Evolutionary conservation across 2,329 filamentous ascomycete species (phyloP).

Genomic region (Epichloe sibirici): DNA sequence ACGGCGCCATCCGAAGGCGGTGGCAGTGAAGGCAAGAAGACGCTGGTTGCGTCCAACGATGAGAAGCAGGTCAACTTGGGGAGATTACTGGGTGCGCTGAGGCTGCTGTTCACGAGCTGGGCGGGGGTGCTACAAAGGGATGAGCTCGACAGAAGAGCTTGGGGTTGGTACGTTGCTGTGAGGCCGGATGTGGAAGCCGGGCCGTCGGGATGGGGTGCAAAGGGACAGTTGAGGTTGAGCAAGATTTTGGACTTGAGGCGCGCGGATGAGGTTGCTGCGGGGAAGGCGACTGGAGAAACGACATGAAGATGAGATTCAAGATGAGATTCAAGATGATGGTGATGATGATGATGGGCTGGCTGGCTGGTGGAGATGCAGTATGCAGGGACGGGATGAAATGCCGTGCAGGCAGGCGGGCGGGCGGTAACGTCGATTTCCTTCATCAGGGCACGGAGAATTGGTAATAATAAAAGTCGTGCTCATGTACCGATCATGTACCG

Average conservation of each 20-base stretch:
- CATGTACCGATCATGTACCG: no score
- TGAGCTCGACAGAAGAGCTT: constrained; percentile 65
- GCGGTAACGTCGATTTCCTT: neutral
- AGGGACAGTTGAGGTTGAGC: constrained; percentile 53
- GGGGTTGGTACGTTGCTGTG: constrained; percentile 70
- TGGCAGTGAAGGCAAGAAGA: constrained; percentile 31
- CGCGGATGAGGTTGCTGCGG: constrained; percentile 7
- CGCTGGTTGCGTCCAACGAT: constrained; percentile 35
- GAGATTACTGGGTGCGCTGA: constrained; percentile 56
- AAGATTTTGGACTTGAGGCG: constrained; percentile 51
- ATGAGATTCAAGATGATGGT: no score
- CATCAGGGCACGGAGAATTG: no score
- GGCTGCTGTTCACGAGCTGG: constrained; percentile 67
- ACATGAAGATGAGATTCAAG: no score
- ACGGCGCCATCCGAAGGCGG: constrained; percentile 21
- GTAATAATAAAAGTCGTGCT: no score
- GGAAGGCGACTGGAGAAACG: neutral
- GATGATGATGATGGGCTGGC: no score
- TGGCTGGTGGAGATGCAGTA: neutral
- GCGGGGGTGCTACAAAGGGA: constrained; percentile 43
- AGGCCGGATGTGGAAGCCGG: constrained; percentile 66
- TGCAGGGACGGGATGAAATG: neutral
- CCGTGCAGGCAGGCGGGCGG: neutral
- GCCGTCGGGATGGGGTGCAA: constrained; percentile 71
- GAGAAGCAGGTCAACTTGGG: constrained; percentile 61